A percentile compares a stretch with the other conserved stretches of the same genome.
phyloP scores from a whole-genome alignment of 768 basidiomycete species.

The Russula emetica region DNA sequence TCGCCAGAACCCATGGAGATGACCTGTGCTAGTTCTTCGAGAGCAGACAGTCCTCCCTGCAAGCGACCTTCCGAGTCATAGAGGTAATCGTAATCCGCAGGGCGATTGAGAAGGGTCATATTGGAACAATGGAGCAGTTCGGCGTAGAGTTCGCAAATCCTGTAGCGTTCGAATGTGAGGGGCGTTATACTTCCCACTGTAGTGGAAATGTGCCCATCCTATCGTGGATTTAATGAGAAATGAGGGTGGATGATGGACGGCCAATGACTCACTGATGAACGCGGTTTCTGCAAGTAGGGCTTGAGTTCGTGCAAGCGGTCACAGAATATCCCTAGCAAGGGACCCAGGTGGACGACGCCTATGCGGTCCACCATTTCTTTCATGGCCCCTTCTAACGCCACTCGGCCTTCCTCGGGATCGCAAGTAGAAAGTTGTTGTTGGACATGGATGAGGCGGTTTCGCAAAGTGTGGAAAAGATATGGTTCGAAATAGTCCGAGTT shows the following conservation, averaged over 20 bases:
- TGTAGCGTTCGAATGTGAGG: slow-evolving; percentile 90
- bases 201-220: slow-evolving; percentile 67
- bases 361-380: slow-evolving; percentile 77
- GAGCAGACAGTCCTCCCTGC: slow-evolving; percentile 76
- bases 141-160: slow-evolving; percentile 94
- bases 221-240: slow-evolving; percentile 22
- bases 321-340: slow-evolving; percentile 70
- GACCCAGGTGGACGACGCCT: slow-evolving; percentile 88
- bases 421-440: slow-evolving; percentile 61
- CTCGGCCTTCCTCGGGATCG: slow-evolving; percentile 55
- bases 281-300: slow-evolving; percentile 60
- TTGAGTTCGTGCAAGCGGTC: slow-evolving; percentile 66
- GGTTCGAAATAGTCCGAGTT: slow-evolving; percentile 99
- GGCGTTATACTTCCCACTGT: slow-evolving; percentile 73
- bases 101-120: slow-evolving; percentile 91
- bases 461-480: slow-evolving; percentile 89
- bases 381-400: slow-evolving; percentile 66
- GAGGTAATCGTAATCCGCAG: slow-evolving; percentile 57
- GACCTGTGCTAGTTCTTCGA: slow-evolving; percentile 85
- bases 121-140: slow-evolving; percentile 97
- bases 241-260: neutral
- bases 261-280: slow-evolving; percentile 61
- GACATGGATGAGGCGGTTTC: slow-evolving; percentile 83
- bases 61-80: slow-evolving; percentile 82
- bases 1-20: slow-evolving; percentile 61